phyloP scores from a whole-genome alignment of 2,329 filamentous ascomycete species.

The Aspergillus sp. region DNA sequence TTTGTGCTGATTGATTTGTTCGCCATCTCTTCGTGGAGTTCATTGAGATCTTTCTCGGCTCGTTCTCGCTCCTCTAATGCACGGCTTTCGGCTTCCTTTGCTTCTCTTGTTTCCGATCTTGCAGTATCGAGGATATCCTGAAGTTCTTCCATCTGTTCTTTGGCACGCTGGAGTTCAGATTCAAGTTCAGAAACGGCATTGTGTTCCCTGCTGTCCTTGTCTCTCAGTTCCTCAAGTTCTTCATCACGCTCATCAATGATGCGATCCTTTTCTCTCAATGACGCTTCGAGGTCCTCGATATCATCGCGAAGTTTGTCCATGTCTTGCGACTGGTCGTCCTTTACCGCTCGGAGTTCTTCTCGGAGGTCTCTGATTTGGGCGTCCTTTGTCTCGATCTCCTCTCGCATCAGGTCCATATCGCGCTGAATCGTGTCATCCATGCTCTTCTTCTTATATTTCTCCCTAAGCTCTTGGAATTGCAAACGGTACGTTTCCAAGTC shows the following conservation, averaged over 20 bases:
- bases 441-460: conserved; percentile 70
- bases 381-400: conserved; percentile 46
- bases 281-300: conserved; percentile 67
- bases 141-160: conserved; percentile 38
- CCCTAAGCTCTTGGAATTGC: conserved; percentile 75
- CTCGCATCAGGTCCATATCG: conserved; percentile 48
- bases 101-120: conserved; percentile 30
- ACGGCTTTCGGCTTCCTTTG: conserved; percentile 41
- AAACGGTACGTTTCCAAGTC: conserved; percentile 78
- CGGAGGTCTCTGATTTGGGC: conserved; percentile 31
- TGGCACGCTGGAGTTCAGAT: conserved; percentile 42
- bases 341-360: conserved; percentile 53
- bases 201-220: conserved; percentile 38
- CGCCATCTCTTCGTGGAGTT: conserved; percentile 67
- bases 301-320: conserved; percentile 64
- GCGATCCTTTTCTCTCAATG: conserved; percentile 68
- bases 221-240: conserved; percentile 61
- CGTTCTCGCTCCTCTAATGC: conserved; percentile 47
- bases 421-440: conserved; percentile 63
- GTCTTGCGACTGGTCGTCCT: conserved; percentile 50
- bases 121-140: conserved; percentile 36
- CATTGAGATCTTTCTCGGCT: conserved; percentile 50
- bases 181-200: conserved; percentile 42
- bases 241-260: conserved; percentile 68
- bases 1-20: conserved; percentile 73